Conservation (phyloP, 371 early-diverging fungal genomes). For the Mortierella polycephala region DNA sequence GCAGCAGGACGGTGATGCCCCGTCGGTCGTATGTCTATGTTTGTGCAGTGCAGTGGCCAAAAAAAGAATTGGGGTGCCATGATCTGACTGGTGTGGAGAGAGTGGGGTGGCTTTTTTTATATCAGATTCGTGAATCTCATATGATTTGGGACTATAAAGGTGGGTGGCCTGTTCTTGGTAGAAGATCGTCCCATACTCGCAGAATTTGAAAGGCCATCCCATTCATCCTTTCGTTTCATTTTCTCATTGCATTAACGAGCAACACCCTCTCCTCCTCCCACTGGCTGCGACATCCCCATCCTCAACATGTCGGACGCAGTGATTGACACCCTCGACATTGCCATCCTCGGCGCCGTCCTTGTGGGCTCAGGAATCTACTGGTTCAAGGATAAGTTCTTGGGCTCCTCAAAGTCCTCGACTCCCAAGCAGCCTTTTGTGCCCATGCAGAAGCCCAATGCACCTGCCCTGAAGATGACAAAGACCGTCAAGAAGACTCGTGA, state of each 20-base stretch:
- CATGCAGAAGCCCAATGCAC: conserved; percentile 45
- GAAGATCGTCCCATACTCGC: no score
- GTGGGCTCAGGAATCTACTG: conserved; percentile 55
- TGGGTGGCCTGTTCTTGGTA: no score
- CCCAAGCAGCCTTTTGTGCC: conserved; percentile 41
- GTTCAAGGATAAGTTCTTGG: conserved; percentile 54
- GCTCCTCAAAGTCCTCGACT: conserved; percentile 2
- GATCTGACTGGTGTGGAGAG: no score
- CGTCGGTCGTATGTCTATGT: no score
- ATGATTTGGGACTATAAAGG: no score
- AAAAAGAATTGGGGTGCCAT: no score
- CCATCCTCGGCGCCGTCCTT: conserved; percentile 53
- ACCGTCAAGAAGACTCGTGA: conserved; percentile 61
- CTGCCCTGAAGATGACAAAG: conserved; percentile 49
- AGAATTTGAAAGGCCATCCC: no score
- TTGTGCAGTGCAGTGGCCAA: no score
- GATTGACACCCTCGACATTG: conserved; percentile 54
- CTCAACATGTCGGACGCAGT: conserved; percentile 48
- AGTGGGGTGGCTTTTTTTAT: no score
- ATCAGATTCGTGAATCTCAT: no score
- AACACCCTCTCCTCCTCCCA: not conserved
- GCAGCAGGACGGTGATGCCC: no score
- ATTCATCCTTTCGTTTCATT: no score
- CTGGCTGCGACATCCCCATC: not conserved
- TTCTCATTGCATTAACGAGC: not conserved